Base-by-base conservation (phyloP, 1,139 yeast genomes). In the Saccharomyces uvarum region DNA sequence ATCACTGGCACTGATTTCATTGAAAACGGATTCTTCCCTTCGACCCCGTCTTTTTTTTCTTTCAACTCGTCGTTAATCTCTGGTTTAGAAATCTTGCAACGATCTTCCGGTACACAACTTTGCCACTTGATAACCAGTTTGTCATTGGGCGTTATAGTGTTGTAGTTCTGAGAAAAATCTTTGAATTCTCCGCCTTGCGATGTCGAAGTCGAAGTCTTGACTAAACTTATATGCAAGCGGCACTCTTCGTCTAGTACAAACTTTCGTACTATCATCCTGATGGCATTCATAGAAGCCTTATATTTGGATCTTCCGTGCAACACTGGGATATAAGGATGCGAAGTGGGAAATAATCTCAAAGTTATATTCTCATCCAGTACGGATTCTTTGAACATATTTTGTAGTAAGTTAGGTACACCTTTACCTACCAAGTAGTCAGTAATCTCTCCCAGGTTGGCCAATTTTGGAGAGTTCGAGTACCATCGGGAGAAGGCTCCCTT, bases 331-430 rank as follows among this genome's bases (percentile, higher is more conserved):
- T 78, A 79, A 0, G 83, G 77, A 53, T 79, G 78, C 44, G 83
- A 78, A 2, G 79, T 77, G 0, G 95, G 96, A 54, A 86, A 76
- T 3, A 88, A 71, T 38, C 87, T 72, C 28, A 88, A 73, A n/a
- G 76, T 69, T 7, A 88, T 75, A 44, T 81, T 74, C 2, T 74
- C 72, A 46, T 84, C 77, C 9, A 88, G 63, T 8, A 77, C 62
- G 2, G 72, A 68, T 49, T 76, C 73, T 1, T 88, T 84, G 8
- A 86, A 68, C 6, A 81, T 72, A 47, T 70, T 69, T 27, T 74
- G 74, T 14, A 87, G 72, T 51, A 88, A 66, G 48, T 75, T 69
- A 0, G 96, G 96, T 1, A 86, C 76, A n/a, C 77, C 71, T 2
- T 62, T 59, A 57, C 76, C 76, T 47, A 53, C 51, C 46, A 88